phyloP scores from a whole-genome alignment of 2,329 filamentous ascomycete genomes.

The Beauveria sp. region DNA sequence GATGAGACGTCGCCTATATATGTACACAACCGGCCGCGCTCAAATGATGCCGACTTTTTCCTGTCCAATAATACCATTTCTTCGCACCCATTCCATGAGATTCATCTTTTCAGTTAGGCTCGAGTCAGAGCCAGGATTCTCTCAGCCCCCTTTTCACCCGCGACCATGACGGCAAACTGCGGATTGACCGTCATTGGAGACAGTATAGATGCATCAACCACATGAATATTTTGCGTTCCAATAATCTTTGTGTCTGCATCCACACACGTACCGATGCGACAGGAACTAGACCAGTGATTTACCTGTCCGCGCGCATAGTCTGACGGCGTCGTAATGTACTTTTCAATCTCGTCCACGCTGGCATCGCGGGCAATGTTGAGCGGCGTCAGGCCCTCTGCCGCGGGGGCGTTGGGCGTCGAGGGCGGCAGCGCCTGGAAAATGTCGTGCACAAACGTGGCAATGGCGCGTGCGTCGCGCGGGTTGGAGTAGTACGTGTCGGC shows the following conservation, averaged over 20 bases:
- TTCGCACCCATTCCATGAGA: no score
- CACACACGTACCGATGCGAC: slow-evolving; percentile 42
- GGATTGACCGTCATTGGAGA: slow-evolving; percentile 46
- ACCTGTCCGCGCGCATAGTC: slow-evolving; percentile 41
- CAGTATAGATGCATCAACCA: slow-evolving; percentile 43
- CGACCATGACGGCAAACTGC: slow-evolving; percentile 47
- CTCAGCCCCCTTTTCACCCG: slow-evolving; percentile 43
- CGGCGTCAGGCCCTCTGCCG: slow-evolving; percentile 33
- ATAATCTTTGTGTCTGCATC: slow-evolving; percentile 38
- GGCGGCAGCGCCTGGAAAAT: slow-evolving; percentile 37
- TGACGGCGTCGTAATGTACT: slow-evolving; percentile 41
- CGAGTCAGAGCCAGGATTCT: slow-evolving; percentile 25
- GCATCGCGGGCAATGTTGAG: slow-evolving; percentile 40
- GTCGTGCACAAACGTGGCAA: slow-evolving; percentile 41
- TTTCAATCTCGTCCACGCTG: slow-evolving; percentile 38
- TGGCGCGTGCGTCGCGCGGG: slow-evolving; percentile 37
- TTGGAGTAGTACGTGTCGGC: slow-evolving; percentile 39
- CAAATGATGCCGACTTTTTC: no score
- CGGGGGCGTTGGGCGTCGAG: slow-evolving; percentile 18
- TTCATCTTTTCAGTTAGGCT: not conserved
- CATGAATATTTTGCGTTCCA: slow-evolving; percentile 42
- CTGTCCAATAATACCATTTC: no score
- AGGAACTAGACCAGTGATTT: slow-evolving; percentile 47
- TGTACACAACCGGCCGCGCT: no score
- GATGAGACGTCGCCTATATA: no score